Conservation (phyloP, 164 flowering plant species). For the Vitis amurensis region DNA sequence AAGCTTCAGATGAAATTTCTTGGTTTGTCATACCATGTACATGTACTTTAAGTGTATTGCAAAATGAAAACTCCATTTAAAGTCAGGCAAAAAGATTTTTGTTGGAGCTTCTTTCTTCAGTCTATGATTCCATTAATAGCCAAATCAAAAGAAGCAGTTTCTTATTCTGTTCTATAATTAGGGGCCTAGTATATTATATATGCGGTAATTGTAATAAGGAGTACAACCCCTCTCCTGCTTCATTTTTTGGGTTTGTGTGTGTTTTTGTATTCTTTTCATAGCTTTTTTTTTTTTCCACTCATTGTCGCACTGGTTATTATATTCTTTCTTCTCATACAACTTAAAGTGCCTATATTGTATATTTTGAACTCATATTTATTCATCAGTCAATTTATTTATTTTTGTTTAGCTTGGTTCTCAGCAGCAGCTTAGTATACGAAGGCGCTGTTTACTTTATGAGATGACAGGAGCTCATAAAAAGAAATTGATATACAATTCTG, state of each 20-base stretch:
- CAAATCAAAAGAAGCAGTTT: not conserved
- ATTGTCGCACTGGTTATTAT: not conserved
- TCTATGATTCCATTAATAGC: not conserved
- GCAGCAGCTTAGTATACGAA: constrained; percentile 16
- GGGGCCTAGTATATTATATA: not conserved
- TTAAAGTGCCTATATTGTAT: not conserved
- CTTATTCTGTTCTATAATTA: not conserved
- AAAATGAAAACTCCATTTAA: too few species aligned
- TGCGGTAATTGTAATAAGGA: not conserved
- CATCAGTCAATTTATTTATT: not conserved
- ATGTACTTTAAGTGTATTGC: too few species aligned
- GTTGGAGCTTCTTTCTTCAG: too few species aligned
- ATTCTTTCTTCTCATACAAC: not conserved
- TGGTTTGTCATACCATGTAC: too few species aligned
- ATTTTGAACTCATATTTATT: not conserved
- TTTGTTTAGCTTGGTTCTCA: not conserved
- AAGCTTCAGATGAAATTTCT: not conserved
- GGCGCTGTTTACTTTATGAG: constrained; percentile 35
- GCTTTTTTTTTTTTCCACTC: not conserved
- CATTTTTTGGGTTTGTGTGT: not conserved
- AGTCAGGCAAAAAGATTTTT: too few species aligned
- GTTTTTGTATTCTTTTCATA: not conserved
- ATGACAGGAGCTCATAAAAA: constrained; percentile 16
- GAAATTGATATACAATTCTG: constrained; percentile 1
- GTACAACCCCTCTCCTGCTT: not conserved